Conservation (phyloP, 306 rosid genomes). For the Erythrophleum fordii region DNA sequence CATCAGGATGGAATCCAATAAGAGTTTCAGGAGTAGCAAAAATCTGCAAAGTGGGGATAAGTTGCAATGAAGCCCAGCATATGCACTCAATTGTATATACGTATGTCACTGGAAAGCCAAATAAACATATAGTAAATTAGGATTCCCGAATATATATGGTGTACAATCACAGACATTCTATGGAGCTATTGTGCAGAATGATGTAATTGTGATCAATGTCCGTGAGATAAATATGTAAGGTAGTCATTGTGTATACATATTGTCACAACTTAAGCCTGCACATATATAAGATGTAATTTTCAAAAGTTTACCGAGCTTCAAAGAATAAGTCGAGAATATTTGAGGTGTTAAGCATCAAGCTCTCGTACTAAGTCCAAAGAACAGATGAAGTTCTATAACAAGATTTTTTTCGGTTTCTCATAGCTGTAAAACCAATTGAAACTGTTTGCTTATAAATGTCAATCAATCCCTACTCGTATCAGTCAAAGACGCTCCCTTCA, state of each 20-base stretch:
- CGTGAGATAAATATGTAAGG: neutral
- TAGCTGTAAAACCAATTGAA: neutral
- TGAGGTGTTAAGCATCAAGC: neutral
- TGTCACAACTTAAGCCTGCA: neutral
- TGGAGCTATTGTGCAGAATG: neutral
- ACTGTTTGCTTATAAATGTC: neutral
- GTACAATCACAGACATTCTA: neutral
- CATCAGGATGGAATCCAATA: conserved; percentile 98
- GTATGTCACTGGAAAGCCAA: conserved; percentile 24
- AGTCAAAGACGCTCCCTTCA: too few relatives aligned
- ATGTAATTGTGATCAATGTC: neutral
- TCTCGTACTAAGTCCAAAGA: neutral
- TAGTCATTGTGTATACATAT: neutral
- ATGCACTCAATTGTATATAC: conserved; percentile 15
- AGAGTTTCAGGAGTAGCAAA: conserved; percentile 94
- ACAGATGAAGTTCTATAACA: neutral
- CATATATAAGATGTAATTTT: neutral
- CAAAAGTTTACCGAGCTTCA: neutral
- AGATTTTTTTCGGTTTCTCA: neutral
- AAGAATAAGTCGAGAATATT: neutral
- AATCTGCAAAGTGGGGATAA: conserved; percentile 56
- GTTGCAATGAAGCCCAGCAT: conserved; percentile 31
- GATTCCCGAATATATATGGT: neutral
- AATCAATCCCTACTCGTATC: neutral
- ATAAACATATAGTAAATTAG: conserved; percentile 19